phyloP scores from a whole-genome alignment of 129 eudicot genomes.

The Saposhnikovia divaricata region DNA sequence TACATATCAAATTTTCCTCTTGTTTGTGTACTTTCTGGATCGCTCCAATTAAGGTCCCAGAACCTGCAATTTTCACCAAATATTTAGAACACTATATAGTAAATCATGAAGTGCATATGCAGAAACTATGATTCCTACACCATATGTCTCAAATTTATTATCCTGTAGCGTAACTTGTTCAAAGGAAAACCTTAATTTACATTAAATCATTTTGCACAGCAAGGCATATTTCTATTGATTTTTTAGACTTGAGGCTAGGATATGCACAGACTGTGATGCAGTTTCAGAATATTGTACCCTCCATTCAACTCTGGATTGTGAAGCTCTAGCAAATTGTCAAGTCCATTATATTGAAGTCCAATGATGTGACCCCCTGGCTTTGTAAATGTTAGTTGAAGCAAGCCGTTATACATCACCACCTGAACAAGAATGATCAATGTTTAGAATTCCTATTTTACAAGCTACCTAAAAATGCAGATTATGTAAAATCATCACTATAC shows the following conservation, averaged over 20 bases:
- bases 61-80: constrained; percentile 20
- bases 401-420: constrained; percentile 38
- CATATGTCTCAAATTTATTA: background rate
- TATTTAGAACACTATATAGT: background rate
- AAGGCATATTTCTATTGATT: background rate
- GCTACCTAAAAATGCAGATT: constrained; percentile 1
- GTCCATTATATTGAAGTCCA: constrained; percentile 34
- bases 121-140: background rate
- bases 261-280: background rate
- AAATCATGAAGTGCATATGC: background rate
- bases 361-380: constrained; percentile 30
- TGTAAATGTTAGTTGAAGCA: constrained; percentile 24
- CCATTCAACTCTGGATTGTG: constrained; percentile 21
- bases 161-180: background rate
- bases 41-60: constrained; percentile 51
- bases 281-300: constrained; percentile 22
- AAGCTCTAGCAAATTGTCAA: constrained; percentile 42
- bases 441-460: background rate
- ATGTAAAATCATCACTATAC: background rate
- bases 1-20: constrained; percentile 36
- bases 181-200: background rate
- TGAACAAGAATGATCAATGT: constrained; percentile 1
- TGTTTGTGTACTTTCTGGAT: constrained; percentile 21
- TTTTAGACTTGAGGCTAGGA: background rate
- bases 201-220: background rate